Evolutionary conservation across 2,329 filamentous ascomycete genomes (phyloP), one percentile per base, ranked within the genome.

Genomic region (Trichoderma simmonsii): DNA sequence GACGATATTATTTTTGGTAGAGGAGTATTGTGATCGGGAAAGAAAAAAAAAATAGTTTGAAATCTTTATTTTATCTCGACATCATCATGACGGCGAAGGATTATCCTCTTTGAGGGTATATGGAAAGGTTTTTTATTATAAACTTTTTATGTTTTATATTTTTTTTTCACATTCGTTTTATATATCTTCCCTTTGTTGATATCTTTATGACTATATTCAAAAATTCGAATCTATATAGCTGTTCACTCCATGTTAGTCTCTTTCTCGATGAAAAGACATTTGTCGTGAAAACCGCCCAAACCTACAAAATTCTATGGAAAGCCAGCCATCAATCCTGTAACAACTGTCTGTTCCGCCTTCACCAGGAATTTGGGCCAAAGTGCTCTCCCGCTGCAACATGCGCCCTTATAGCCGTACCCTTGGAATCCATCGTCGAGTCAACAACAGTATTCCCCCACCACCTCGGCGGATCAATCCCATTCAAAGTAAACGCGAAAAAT

Each of bases 401-500:
- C 18, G 82, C 81, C 79, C 88, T 86, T n/a, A 92, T 80, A 9
- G 91, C 91, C 1, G 84, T 87, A 12, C 86, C 87, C 75, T 85
- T 78, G 14, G 84, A 85, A 75, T 93, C 91, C 86, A 91, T 85
- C 1, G 91, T 93, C 30, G 85, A 81, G 8, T 80, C 80, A 3
- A 90, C 86, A 3, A 90, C 82, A 0, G 82, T 80, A 71, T 91
- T 92, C 7, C 91, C 90, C 91, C 91, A 93, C 91, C 92, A 94
- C 15, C 81, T 79, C 0, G 91, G 91, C 70, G 91, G 86, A 32
- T 85, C 81, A 54, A 90, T 86, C n/a, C 86, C 81, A 26, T 89
- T 87, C 74, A 93, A 81, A 1, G 89, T 89, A 73, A 94, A 88
- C 0, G 88, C 87, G 73, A 93, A 88, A 82, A 94, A 93, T 75